Percentiles rank a stretch among this genome's conserved stretches.
Evolutionary conservation across 345 rosid genomes (phyloP).

Genomic region (Salix caprea): DNA sequence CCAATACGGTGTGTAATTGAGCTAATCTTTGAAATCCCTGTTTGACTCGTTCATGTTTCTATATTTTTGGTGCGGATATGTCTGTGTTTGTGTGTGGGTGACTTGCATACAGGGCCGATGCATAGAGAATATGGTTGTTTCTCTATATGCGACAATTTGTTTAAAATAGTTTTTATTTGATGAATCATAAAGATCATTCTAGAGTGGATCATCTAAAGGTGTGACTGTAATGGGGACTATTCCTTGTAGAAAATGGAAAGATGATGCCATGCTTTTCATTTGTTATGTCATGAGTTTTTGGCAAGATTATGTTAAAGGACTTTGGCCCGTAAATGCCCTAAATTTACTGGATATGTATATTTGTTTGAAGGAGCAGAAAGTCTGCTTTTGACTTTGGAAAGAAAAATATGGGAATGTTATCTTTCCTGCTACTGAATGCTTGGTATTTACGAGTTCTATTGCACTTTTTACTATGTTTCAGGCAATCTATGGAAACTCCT

Average conservation of each 20-base stretch:
- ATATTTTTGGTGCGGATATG: background rate
- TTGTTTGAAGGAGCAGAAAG: background rate
- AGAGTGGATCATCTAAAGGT: background rate
- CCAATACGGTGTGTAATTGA: background rate
- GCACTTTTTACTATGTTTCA: slow-evolving; percentile 6
- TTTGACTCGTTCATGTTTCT: background rate
- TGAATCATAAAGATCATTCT: background rate
- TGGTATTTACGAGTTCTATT: background rate
- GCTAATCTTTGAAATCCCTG: background rate
- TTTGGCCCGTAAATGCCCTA: too few relatives aligned
- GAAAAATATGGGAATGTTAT: background rate
- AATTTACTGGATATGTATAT: too few relatives aligned
- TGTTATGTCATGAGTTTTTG: too few relatives aligned
- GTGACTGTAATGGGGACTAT: background rate
- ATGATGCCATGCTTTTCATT: background rate
- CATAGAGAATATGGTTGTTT: background rate
- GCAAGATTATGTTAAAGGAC: too few relatives aligned
- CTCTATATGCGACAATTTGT: background rate
- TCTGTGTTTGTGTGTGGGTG: background rate
- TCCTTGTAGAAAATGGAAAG: background rate
- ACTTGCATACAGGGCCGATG: background rate
- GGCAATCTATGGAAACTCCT: slow-evolving; percentile 23
- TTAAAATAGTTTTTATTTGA: background rate
- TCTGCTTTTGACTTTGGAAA: background rate
- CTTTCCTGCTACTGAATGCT: background rate